phyloP scores from a whole-genome alignment of 2,329 filamentous ascomycete genomes.

The Aspergillus nomiae region DNA sequence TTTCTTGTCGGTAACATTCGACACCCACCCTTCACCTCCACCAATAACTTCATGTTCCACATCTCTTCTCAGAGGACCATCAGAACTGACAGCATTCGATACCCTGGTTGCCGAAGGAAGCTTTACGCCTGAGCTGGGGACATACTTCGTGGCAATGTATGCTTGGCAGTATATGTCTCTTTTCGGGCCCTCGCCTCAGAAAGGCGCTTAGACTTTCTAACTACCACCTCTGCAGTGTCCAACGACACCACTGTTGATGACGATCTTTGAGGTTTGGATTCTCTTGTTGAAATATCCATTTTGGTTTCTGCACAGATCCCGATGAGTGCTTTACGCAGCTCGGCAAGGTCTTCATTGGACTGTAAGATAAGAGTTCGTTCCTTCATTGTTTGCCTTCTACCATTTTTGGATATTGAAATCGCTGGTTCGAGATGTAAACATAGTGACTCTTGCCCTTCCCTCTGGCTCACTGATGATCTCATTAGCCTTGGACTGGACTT shows the following conservation, averaged over 20 bases:
- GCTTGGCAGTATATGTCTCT: neutral
- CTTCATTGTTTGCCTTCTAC: conserved; percentile 3
- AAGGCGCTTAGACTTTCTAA: conserved; percentile 3
- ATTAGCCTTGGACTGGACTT: neutral
- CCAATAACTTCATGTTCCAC: neutral
- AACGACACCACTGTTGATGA: conserved; percentile 19
- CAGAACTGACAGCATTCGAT: neutral
- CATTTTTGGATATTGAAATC: conserved; percentile 12
- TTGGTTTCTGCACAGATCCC: neutral
- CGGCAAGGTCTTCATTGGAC: conserved; percentile 13
- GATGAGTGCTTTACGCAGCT: conserved; percentile 9
- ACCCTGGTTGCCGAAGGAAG: neutral
- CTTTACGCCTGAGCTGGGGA: neutral
- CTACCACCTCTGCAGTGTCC: conserved; percentile 15
- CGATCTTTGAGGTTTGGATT: conserved; percentile 6
- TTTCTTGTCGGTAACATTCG: neutral
- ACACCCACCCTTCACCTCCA: too few species aligned
- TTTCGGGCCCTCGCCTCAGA: neutral
- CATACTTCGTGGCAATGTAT: neutral
- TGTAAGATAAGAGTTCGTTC: conserved; percentile 9
- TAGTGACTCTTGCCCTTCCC: neutral
- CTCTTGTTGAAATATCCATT: neutral
- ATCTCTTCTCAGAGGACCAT: neutral
- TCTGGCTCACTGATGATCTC: neutral
- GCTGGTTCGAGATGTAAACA: conserved; percentile 3